These are phyloP conservation scores for Coix lacrymajobi DNA, from an alignment of 176 grass and related monocot species.

Conservation along the genomic window DNA sequence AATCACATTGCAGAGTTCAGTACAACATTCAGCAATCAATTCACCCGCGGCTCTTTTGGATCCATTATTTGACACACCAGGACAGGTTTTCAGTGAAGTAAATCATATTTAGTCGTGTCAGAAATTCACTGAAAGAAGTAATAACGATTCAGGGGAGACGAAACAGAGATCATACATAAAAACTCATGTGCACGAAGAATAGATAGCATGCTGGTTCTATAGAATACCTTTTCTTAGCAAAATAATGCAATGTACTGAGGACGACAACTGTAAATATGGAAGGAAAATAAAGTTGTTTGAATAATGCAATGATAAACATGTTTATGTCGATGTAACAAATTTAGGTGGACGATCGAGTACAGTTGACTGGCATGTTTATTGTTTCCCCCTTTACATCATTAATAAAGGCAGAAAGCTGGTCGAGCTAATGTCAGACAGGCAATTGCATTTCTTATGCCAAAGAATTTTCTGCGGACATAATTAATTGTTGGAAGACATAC, in stretches of 20 bases:
- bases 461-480: slow-evolving; percentile 1
- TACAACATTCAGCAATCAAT: background rate
- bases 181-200: background rate
- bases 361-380: background rate
- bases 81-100: background rate
- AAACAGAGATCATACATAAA: background rate
- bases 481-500: background rate
- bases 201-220: background rate
- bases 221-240: background rate
- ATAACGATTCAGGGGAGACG: background rate
- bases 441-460: background rate
- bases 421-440: background rate
- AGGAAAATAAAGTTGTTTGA: background rate
- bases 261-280: background rate
- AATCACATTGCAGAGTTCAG: background rate
- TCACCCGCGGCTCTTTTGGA: background rate
- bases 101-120: background rate
- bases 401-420: slow-evolving; percentile 5
- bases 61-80: background rate
- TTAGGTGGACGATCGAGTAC: background rate
- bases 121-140: background rate
- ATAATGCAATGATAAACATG: background rate
- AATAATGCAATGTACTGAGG: background rate
- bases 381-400: background rate
- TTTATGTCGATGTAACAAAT: background rate